A percentile compares a stretch with the other conserved stretches of the same genome.
Evolutionary conservation across 257 asterid species (phyloP).

Genomic region (Lycium ferocissimum): DNA sequence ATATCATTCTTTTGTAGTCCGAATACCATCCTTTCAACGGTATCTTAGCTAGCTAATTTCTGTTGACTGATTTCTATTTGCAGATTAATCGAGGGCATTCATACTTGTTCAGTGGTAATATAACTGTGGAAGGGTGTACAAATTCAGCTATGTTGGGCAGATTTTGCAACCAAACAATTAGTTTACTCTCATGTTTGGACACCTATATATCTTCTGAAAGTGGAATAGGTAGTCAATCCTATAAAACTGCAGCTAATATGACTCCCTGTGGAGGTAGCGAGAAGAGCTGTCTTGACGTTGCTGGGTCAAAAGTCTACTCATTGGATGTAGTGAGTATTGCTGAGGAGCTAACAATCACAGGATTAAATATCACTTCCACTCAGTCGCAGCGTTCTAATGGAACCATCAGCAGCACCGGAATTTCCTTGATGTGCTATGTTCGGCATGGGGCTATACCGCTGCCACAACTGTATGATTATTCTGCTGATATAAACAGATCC

Average conservation of each 20-base stretch:
- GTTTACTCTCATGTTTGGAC: conserved; percentile 62
- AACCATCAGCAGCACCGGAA: conserved; percentile 34
- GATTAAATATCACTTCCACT: conserved; percentile 56
- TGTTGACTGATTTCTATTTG: conserved; percentile 23
- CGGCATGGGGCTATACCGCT: conserved; percentile 68
- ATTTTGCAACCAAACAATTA: conserved; percentile 87
- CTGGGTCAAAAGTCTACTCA: conserved; percentile 50
- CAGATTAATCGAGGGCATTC: conserved; percentile 89
- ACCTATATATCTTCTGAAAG: conserved; percentile 47
- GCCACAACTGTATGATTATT: conserved; percentile 64
- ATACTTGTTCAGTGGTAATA: conserved; percentile 74
- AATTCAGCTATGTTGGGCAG: conserved; percentile 66
- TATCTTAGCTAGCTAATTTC: conserved; percentile 21
- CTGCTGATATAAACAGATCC: conserved; percentile 61
- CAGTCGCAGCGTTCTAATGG: conserved; percentile 48
- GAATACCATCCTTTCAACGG: neutral
- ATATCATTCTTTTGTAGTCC: neutral
- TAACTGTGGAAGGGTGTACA: conserved; percentile 85
- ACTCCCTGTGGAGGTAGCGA: conserved; percentile 61
- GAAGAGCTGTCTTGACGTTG: conserved; percentile 59
- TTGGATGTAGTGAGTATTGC: conserved; percentile 66
- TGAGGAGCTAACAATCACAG: conserved; percentile 64
- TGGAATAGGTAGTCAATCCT: conserved; percentile 38
- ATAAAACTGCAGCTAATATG: conserved; percentile 41
- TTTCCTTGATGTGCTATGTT: conserved; percentile 65